Conservation (phyloP, 1,284 basidiomycete species). For the Rhodotorula sp. region DNA sequence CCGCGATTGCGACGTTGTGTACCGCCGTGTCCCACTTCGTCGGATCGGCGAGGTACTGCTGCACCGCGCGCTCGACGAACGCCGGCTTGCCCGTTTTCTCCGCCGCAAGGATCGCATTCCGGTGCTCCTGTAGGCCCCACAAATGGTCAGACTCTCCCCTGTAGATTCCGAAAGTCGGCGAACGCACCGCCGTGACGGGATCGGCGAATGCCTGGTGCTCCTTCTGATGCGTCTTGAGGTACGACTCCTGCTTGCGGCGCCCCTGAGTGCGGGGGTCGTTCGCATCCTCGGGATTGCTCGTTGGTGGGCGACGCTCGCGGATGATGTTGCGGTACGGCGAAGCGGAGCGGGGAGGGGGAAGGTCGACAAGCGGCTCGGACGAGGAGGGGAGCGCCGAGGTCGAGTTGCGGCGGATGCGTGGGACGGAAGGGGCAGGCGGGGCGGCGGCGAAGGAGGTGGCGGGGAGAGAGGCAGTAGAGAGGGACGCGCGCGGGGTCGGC, state of each 20-base stretch:
- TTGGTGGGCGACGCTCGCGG: background rate
- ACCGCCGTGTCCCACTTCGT: conserved; percentile 49
- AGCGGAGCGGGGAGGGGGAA: background rate
- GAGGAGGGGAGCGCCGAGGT: conserved; percentile 18
- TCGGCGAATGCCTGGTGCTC: background rate
- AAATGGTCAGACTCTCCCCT: background rate
- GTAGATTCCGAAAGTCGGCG: background rate
- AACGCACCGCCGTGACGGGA: background rate
- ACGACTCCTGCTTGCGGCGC: too few relatives aligned
- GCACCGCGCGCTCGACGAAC: conserved; percentile 22
- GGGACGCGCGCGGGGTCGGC: background rate
- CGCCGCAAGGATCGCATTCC: conserved; percentile 12
- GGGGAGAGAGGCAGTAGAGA: background rate
- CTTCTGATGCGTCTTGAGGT: too few relatives aligned
- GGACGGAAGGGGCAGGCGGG: background rate
- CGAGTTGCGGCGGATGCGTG: conserved; percentile 15
- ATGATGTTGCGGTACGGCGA: background rate
- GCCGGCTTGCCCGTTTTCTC: conserved; percentile 9
- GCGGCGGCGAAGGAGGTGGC: background rate
- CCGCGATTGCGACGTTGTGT: conserved; percentile 69
- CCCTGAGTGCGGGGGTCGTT: background rate
- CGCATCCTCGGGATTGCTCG: background rate
- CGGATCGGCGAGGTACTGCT: conserved; percentile 29
- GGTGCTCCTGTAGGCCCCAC: background rate
- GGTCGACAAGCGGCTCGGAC: background rate